Evolutionary conservation across 257 asterid genomes (phyloP), one percentile per base, ranked within the genome.

Genomic region (Nemophila menziesii): DNA sequence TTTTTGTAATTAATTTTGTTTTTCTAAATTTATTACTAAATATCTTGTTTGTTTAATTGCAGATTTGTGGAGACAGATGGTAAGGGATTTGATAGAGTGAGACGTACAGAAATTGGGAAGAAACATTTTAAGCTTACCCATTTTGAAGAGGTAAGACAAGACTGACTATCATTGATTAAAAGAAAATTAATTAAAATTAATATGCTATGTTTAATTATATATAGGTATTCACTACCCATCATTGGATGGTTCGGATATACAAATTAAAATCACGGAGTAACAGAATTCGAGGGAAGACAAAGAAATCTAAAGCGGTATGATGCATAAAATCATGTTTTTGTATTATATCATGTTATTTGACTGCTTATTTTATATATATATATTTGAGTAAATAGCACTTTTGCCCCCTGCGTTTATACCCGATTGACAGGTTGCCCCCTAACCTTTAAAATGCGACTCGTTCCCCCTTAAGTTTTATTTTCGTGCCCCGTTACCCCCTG

Each of bases 1-100:
- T 54, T 33, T n/a, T 44, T 22, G 4, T 44, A 39, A 37, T 21
- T 33, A 11, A 48, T 51, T 51, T 16, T 29, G 24, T 44, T 44
- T 12, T 36, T 16, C 16, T 5, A 11, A 44, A 17, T n/a, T 18
- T 29, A 33, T 44, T 20, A 11, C n/a, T n/a, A n/a, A n/a, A 9
- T 66, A 40, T 50, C 43, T 36, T 56, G 61, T 62, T 29, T 5
- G 36, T 29, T 49, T 56, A 47, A 8, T 20, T 65, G 34, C 56
- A 90, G 99, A 54, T 90, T 90, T 60, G 96, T 77, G 44, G 99
- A 90, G 72, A 79, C 93, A 24, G 99, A 85, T 71, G 99, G 96
- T 40, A 79, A 52, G 73, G 99, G 92, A 43, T 90, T 56, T 33
- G 99, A 90, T 69, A 69, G 89, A 74, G 99, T 85, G 54, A 85